Base-by-base conservation (phyloP, 306 rosid genomes). In the Dryas octopetala region DNA sequence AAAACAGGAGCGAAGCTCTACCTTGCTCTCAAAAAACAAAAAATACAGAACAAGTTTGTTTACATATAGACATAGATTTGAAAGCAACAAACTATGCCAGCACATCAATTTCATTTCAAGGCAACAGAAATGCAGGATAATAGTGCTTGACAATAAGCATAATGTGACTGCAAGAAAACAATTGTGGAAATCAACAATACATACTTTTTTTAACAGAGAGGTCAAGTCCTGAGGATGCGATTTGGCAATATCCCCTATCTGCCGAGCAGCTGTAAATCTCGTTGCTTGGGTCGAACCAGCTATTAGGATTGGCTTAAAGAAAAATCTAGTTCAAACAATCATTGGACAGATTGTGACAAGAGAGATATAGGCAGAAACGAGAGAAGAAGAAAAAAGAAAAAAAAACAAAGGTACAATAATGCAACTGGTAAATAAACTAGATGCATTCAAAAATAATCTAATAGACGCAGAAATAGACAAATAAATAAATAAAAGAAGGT, bases 211-310 rank as follows among this genome's bases (percentile, higher is more conserved):
- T 62, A 95, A 86, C 50, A 95, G 97, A 82, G 93, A 85, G 66
- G 71, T 70, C 76, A 95, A 83, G 84, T 95, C 98, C 73, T 90
- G 96, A 61, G 98, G 98, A 81, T 95, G 95, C 54, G 93, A 92
- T 80, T 95, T 91, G 54, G 97, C 97, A 79, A 95, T 95, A 46
- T 91, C 98, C 86, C 98, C 98, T 41, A 95, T 89, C 85, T 95
- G 98, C 58, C 97, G 97, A 76, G 98, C 98, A 55, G 98, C 97
- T 54, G 97, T 87, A 82, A 91, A 91, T 86, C 98, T 89, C 74
- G 98, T 95, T 7, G 96, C 81, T 86, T 95, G 98, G 78, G 97
- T 87, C 61, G 98, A 95, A 74, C 98, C 98, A 87, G 97, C 98
- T 94, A 78, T 80, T 62, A 69, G 74, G 41, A 69, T 80, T 70